These are phyloP conservation scores for Backusella macrospora DNA, from an alignment of 192 early-diverging fungal species.

Conservation along the genomic window DNA sequence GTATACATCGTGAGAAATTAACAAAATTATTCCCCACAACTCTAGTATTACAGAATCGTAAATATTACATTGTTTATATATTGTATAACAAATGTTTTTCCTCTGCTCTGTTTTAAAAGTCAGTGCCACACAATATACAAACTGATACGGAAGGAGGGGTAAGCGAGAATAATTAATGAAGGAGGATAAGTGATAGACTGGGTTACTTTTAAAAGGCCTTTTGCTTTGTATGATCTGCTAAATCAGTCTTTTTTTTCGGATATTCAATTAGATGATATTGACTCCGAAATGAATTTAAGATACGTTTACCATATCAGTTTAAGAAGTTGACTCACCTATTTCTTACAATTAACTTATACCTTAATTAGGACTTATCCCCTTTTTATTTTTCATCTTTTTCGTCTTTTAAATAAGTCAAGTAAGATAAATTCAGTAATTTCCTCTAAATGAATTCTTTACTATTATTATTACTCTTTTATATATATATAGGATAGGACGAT, in stretches of 20 bases:
- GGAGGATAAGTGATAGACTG: background rate
- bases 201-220: background rate
- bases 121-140: background rate
- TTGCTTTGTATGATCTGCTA: background rate
- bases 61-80: background rate
- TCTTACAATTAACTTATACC: background rate
- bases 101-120: conserved; percentile 2
- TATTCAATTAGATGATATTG: background rate
- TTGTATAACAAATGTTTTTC: background rate
- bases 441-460: background rate
- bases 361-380: background rate
- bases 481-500: background rate
- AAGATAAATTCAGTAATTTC: background rate
- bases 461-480: background rate
- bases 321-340: background rate
- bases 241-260: conserved; percentile 1
- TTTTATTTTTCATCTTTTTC: conserved; percentile 3
- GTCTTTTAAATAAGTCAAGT: too few species aligned
- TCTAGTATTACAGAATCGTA: background rate
- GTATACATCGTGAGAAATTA: background rate
- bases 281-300: conserved; percentile 2
- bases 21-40: background rate
- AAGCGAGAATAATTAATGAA: background rate
- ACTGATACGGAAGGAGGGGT: background rate
- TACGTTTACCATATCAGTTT: background rate